Percentiles rank a stretch among this genome's conserved stretches.
phyloP scores from a whole-genome alignment of 371 early-diverging fungal genomes.

The Capillidium rhysosporum region DNA sequence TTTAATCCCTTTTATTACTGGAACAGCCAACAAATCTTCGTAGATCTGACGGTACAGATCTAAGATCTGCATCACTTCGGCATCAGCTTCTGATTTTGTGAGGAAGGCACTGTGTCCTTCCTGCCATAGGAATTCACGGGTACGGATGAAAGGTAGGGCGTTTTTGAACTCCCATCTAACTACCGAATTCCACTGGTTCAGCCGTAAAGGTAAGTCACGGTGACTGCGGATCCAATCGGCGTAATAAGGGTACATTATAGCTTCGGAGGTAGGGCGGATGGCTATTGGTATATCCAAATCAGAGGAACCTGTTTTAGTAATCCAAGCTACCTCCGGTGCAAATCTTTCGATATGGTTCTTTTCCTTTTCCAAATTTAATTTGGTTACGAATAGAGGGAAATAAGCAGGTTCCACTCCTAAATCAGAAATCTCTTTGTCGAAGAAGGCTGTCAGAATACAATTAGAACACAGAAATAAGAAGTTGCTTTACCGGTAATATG shows the following conservation, averaged over 20 bases:
- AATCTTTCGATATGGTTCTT: conserved; percentile 99
- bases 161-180: conserved; percentile 99
- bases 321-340: conserved; percentile 99
- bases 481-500: conserved; percentile 52
- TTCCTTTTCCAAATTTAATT: conserved; percentile 80
- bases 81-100: conserved; percentile 76
- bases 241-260: conserved; percentile 99
- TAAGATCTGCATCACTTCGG: conserved; percentile 83
- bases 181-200: conserved; percentile 99
- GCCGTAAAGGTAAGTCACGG: conserved; percentile 94
- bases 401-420: conserved; percentile 95
- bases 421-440: conserved; percentile 78
- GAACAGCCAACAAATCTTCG: conserved; percentile 95
- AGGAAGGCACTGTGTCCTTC: conserved; percentile 99
- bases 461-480: not conserved
- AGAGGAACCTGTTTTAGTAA: conserved; percentile 89
- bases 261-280: conserved; percentile 99
- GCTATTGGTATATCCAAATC: conserved; percentile 96
- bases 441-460: conserved; percentile 36
- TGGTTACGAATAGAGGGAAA: conserved; percentile 99
- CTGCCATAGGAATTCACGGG: conserved; percentile 99
- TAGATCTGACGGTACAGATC: conserved; percentile 94
- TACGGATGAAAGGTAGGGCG: conserved; percentile 98
- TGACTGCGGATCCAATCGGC: conserved; percentile 98
- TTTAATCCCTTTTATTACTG: conserved; percentile 97